Percentiles rank a stretch among this genome's conserved stretches.
phyloP scores from a whole-genome alignment of 2,329 filamentous ascomycete species.

The Penicillium sp. region DNA sequence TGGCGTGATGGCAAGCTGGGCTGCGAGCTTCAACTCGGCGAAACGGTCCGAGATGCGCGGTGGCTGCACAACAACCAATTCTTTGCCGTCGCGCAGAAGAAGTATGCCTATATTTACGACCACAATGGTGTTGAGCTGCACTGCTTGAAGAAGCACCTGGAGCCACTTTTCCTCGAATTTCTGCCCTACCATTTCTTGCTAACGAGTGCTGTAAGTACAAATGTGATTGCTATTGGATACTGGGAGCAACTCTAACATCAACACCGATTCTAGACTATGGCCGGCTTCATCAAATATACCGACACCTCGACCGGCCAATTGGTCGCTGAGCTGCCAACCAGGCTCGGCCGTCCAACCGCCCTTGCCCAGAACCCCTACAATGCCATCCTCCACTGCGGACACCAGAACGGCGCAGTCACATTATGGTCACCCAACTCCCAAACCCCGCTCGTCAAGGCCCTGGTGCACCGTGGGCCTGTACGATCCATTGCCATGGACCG shows the following conservation, averaged over 20 bases:
- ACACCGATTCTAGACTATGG: slow-evolving; percentile 59
- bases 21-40: slow-evolving; percentile 86
- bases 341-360: slow-evolving; percentile 78
- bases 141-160: slow-evolving; percentile 83
- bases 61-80: slow-evolving; percentile 94
- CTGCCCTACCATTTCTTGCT: slow-evolving; percentile 94
- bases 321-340: slow-evolving; percentile 81
- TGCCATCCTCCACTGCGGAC: slow-evolving; percentile 86
- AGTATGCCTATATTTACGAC: slow-evolving; percentile 96
- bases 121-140: slow-evolving; percentile 88
- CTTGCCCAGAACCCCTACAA: slow-evolving; percentile 90
- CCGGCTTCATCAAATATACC: slow-evolving; percentile 87
- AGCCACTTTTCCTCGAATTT: slow-evolving; percentile 93
- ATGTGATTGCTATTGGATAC: background rate
- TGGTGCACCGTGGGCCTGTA: slow-evolving; percentile 87
- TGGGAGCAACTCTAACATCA: background rate
- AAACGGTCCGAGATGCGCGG: slow-evolving; percentile 84
- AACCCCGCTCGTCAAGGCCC: slow-evolving; percentile 84
- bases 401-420: slow-evolving; percentile 92
- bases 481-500: slow-evolving; percentile 82
- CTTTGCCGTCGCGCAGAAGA: slow-evolving; percentile 95
- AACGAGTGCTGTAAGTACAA: slow-evolving; percentile 70
- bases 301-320: slow-evolving; percentile 92
- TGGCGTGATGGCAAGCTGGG: slow-evolving; percentile 90
- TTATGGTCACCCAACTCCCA: slow-evolving; percentile 93